Conservation (phyloP, 192 early-diverging fungal species). For the Entrophospora sp. region DNA sequence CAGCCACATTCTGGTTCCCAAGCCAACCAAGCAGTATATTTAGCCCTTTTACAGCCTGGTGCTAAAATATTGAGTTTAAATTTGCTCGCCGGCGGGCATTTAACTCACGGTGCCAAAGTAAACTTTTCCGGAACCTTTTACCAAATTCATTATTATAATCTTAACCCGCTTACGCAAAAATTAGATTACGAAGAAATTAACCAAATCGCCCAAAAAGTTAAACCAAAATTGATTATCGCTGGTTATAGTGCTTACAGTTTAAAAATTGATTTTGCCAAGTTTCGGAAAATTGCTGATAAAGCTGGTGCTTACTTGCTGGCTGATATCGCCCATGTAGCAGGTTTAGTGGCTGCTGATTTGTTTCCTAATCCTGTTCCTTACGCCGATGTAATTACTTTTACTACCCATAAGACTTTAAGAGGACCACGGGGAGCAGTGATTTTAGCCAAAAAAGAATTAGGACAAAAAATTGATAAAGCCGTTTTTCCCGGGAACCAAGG, state of each 20-base stretch:
- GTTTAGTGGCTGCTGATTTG: background rate
- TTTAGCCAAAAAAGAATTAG: slow-evolving; percentile 1
- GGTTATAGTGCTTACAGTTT: slow-evolving; percentile 7
- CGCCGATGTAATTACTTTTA: background rate
- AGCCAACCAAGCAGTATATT: background rate
- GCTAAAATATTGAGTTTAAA: background rate
- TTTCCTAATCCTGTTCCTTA: background rate
- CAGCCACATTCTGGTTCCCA: background rate
- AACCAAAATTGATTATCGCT: slow-evolving; percentile 1
- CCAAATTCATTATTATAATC: background rate
- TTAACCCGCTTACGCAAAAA: background rate
- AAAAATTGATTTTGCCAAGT: background rate
- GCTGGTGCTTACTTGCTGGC: background rate
- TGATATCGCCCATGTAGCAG: background rate
- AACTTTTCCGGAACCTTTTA: slow-evolving; percentile 1
- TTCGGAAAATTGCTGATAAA: background rate
- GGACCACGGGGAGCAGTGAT: background rate
- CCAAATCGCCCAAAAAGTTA: background rate
- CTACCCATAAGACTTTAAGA: background rate
- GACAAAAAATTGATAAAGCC: background rate
- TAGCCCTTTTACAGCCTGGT: background rate
- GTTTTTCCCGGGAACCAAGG: background rate
- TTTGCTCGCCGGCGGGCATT: background rate
- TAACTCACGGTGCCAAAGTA: background rate
- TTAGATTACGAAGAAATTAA: background rate